Conservation (phyloP, 1,284 basidiomycete species). For the Pyrrhoderma lamaoense region DNA sequence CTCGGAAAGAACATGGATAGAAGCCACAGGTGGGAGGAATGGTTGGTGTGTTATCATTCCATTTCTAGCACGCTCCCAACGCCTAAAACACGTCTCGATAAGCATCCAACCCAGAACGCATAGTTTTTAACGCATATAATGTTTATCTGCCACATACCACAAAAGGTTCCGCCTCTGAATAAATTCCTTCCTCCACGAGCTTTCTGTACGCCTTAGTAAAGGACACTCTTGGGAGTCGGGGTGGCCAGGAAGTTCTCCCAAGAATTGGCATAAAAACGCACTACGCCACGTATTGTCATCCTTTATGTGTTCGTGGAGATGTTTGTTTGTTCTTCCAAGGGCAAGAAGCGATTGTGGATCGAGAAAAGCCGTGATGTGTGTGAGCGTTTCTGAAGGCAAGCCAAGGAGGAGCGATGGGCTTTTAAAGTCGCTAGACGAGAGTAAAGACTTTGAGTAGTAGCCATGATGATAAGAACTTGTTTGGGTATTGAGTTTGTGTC, state of each 20-base stretch:
- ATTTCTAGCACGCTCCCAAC: constrained; percentile 64
- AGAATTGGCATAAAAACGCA: constrained; percentile 70
- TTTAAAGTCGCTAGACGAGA: constrained; percentile 7
- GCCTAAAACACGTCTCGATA: constrained; percentile 34
- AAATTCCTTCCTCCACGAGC: constrained; percentile 65
- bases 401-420: constrained; percentile 35
- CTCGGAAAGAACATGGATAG: constrained; percentile 52
- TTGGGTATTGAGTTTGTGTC: constrained; percentile 4
- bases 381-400: constrained; percentile 68
- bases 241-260: constrained; percentile 44
- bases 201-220: constrained; percentile 49
- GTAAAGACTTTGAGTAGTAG: constrained; percentile 21
- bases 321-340: constrained; percentile 48
- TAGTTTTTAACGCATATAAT: constrained; percentile 2
- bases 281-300: constrained; percentile 78
- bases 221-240: constrained; percentile 28
- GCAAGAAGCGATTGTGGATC: constrained; percentile 56
- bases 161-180: constrained; percentile 45
- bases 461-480: constrained; percentile 45
- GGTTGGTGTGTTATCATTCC: constrained; percentile 56
- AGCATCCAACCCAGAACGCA: not conserved
- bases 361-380: constrained; percentile 72
- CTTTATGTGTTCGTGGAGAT: constrained; percentile 58
- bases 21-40: constrained; percentile 45
- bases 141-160: constrained; percentile 35